A percentile compares a stretch with the other conserved stretches of the same genome.
phyloP scores from a whole-genome alignment of 1,284 basidiomycete genomes.

The Cystobasidiaceae sp. region DNA sequence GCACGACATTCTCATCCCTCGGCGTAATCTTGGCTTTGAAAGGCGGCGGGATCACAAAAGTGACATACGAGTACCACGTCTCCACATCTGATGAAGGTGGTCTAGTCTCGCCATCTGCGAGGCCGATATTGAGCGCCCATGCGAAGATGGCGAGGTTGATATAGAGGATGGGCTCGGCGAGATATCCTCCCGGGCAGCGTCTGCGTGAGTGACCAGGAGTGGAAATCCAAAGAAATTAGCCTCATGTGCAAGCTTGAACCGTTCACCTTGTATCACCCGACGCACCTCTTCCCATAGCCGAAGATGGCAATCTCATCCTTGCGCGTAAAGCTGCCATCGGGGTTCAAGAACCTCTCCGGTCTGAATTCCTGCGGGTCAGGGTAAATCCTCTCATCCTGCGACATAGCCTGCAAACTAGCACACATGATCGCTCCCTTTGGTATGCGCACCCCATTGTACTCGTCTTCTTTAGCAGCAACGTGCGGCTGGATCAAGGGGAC shows the following conservation, averaged over 20 bases:
- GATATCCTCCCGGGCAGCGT: conserved; percentile 12
- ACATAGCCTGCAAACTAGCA: conserved; percentile 17
- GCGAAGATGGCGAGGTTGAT: conserved; percentile 10
- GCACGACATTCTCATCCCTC: background rate
- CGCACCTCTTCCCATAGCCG: conserved; percentile 26
- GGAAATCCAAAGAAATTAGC: background rate
- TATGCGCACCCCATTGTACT: conserved; percentile 3
- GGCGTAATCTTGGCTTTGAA: conserved; percentile 1
- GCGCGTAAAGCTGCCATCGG: conserved; percentile 9
- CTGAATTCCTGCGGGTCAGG: conserved; percentile 13
- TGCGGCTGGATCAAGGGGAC: conserved; percentile 1
- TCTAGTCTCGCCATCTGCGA: background rate
- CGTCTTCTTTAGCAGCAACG: background rate
- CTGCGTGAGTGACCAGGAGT: background rate
- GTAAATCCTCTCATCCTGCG: conserved; percentile 15
- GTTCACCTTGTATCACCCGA: background rate
- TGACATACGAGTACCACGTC: conserved; percentile 11
- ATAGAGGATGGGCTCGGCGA: conserved; percentile 11
- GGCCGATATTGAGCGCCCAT: conserved; percentile 9
- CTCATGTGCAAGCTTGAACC: background rate
- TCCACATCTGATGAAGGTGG: conserved; percentile 4
- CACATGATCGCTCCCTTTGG: conserved; percentile 5
- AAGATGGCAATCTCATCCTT: conserved; percentile 28
- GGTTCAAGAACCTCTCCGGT: conserved; percentile 23
- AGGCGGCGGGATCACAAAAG: conserved; percentile 12